Evolutionary conservation across 306 rosid species (phyloP).

Genomic region (Dryas alaskensis): DNA sequence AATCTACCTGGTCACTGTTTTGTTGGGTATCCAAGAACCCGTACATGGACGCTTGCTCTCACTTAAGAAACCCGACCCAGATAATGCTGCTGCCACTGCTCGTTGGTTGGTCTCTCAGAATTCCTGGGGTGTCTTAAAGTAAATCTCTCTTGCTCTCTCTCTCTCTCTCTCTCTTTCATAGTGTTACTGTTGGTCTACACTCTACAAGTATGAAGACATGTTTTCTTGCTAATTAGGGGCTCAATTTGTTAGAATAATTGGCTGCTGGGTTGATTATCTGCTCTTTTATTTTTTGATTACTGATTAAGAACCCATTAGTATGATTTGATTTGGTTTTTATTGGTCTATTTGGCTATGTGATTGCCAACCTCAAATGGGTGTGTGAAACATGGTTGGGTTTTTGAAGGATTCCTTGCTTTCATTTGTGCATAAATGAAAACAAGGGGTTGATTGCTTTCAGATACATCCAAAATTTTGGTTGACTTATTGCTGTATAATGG

Average conservation of each 20-base stretch:
- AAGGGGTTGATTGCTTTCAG: not conserved
- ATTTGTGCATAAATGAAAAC: not conserved
- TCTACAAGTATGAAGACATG: not conserved
- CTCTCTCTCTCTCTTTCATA: slow-evolving; percentile 6
- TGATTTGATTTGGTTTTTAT: not conserved
- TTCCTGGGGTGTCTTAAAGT: slow-evolving; percentile 82
- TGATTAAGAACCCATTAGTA: not conserved
- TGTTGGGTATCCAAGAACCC: slow-evolving; percentile 20
- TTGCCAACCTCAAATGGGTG: not conserved
- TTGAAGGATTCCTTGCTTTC: not conserved
- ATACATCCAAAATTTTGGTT: not conserved
- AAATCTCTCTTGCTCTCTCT: slow-evolving; percentile 18
- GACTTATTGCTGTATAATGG: not conserved
- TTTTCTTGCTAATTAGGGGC: not conserved
- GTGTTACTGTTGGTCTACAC: not conserved
- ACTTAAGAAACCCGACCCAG: slow-evolving; percentile 58
- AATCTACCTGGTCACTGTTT: slow-evolving; percentile 17
- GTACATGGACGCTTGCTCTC: slow-evolving; percentile 42
- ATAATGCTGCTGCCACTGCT: slow-evolving; percentile 63
- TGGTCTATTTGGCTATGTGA: not conserved
- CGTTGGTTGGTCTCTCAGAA: slow-evolving; percentile 79
- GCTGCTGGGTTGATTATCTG: not conserved
- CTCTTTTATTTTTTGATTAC: too few species aligned
- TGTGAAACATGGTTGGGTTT: too few species aligned
- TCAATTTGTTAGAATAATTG: not conserved